These are phyloP conservation scores for Gracilaria vermiculophylla DNA, from an alignment of 23 red algal species.

Conservation along the genomic window DNA sequence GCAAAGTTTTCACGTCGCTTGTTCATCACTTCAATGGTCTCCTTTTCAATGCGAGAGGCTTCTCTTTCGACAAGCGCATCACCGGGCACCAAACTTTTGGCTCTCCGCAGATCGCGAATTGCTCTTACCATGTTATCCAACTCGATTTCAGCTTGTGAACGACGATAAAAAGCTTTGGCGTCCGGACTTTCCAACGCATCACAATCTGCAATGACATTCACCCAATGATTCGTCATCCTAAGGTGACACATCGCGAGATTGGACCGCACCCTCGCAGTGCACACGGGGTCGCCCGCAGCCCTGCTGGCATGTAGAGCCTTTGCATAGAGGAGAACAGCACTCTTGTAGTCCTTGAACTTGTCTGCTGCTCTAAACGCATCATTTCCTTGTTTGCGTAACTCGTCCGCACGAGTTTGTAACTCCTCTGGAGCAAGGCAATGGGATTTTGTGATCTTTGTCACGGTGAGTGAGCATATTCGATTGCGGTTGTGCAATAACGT, in stretches of 20 bases:
- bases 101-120: conserved; percentile 11
- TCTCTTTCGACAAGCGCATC: conserved; percentile 9
- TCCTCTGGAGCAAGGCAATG: neutral
- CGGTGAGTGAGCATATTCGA: conserved; percentile 10
- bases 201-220: conserved; percentile 5
- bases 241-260: conserved; percentile 47
- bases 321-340: conserved; percentile 18
- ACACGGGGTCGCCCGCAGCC: neutral
- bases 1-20: conserved; percentile 45
- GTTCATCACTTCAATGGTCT: neutral
- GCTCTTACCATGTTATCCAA: conserved; percentile 21
- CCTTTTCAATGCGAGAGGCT: neutral
- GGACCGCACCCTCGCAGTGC: neutral
- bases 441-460: neutral
- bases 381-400: conserved; percentile 17
- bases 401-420: conserved; percentile 12
- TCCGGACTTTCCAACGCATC: conserved; percentile 21
- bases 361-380: conserved; percentile 8
- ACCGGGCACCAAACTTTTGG: conserved; percentile 3
- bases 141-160: conserved; percentile 15
- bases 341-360: conserved; percentile 27
- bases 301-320: conserved; percentile 19
- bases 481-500: neutral
- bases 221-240: conserved; percentile 25
- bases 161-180: conserved; percentile 36